Evolutionary conservation across 805 yeast species (phyloP), one percentile per base, ranked within the genome.

Genomic region (Candida golubevii): DNA sequence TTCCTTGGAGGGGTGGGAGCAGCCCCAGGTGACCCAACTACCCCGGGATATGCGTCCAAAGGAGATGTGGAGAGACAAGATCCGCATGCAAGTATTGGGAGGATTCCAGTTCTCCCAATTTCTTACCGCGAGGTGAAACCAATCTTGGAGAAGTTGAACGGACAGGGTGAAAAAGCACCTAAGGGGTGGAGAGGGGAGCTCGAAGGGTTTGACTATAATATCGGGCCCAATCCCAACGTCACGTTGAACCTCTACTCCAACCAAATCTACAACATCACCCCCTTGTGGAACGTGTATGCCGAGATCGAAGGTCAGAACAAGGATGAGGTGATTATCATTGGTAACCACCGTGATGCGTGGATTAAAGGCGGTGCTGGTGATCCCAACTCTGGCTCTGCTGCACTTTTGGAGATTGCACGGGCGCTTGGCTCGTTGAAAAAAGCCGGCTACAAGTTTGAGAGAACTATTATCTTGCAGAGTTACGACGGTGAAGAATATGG

Each of bases 401-500:
- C 72, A 0, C 48, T 83, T 50, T 61, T 85, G 35, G 91, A 85
- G 58, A 63, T 85, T 35, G 81, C 82, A 7, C 69, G 86, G 38
- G 81, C 78, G 1, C 66, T 83, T 31, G 75, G 79, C 23, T 75
- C 69, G 35, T 65, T 85, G 41, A 66, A 73, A 48, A 60, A 67
- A 36, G 50, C 58, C 1, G 88, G 88, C 8, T 87, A 90, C 90
- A 77, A 74, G 55, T 95, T 95, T 9, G 60, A 77, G 40, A 69
- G 93, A 55, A 78, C 89, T 0, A 81, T 88, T 23, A 71, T 78
- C 42, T 69, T 88, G 37, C 83, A 83, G 0, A 80, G 86, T 27
- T 88, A 89, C 89, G 95, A 88, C 62, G 95, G 87, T 31, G 89
- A 82, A 51, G 88, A 82, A 56, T 77, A 77, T 49, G 91, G 85